Evolutionary conservation across 495 filamentous ascomycete genomes (phyloP).

Genomic region (Xylaria intraflava): DNA sequence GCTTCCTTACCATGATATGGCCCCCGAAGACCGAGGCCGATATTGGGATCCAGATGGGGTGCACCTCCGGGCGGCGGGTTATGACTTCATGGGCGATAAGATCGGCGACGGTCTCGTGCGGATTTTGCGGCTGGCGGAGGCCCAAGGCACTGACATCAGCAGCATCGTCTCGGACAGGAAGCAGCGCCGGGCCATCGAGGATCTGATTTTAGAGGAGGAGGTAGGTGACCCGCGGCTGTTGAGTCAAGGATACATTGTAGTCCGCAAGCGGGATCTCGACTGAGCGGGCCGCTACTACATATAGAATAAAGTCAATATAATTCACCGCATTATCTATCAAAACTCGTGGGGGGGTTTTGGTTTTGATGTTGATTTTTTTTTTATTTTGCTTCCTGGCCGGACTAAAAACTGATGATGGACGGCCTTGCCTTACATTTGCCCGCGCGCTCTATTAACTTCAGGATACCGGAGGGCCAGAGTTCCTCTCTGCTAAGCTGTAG

Average conservation of each 20-base stretch:
- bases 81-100: constrained; percentile 51
- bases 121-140: constrained; percentile 34
- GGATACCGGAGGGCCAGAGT: background rate
- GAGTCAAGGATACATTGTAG: constrained; percentile 41
- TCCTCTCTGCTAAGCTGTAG: constrained; percentile 2
- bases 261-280: constrained; percentile 38
- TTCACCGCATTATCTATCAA: too few relatives aligned
- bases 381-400: background rate
- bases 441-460: constrained; percentile 1
- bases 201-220: constrained; percentile 37
- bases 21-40: constrained; percentile 31
- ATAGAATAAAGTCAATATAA: background rate
- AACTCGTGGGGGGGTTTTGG: too few relatives aligned
- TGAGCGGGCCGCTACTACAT: constrained; percentile 9
- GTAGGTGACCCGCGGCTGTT: constrained; percentile 31
- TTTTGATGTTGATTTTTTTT: constrained; percentile 1
- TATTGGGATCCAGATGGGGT: constrained; percentile 55
- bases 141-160: constrained; percentile 21
- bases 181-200: constrained; percentile 32
- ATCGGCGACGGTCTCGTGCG: constrained; percentile 43
- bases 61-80: constrained; percentile 53
- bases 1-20: constrained; percentile 49
- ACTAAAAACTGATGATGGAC: background rate
- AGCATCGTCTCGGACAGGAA: constrained; percentile 15
- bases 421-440: background rate